These are phyloP conservation scores for Nitzschia sp. DNA, from an alignment of 108 stramenopile species.

Conservation along the genomic window DNA sequence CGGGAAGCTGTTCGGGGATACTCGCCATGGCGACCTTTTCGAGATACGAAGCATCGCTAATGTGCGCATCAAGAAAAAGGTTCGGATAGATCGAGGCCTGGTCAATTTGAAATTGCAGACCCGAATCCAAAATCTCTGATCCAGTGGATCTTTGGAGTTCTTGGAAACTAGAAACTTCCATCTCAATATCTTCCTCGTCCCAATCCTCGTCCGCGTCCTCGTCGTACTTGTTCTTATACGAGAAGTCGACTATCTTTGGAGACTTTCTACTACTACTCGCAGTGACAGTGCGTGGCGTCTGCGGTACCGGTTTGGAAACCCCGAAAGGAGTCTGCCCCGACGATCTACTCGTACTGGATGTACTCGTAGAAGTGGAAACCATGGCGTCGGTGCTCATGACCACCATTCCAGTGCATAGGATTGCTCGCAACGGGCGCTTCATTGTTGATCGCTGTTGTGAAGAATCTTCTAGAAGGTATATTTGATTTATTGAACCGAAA, in stretches of 20 bases:
- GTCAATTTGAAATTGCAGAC: slow-evolving; percentile 44
- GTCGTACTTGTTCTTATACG: background rate
- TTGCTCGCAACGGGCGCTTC: background rate
- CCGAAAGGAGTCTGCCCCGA: too few species aligned
- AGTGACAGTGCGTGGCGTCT: too few species aligned
- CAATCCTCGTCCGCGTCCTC: background rate
- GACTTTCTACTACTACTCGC: too few species aligned
- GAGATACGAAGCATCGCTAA: slow-evolving; percentile 32
- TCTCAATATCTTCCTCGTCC: background rate
- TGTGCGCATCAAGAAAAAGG: slow-evolving; percentile 43
- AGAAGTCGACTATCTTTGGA: too few species aligned
- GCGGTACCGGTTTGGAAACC: too few species aligned
- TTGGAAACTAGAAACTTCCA: slow-evolving; percentile 26
- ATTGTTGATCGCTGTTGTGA: too few species aligned
- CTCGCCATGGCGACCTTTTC: slow-evolving; percentile 64
- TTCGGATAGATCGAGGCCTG: slow-evolving; percentile 7
- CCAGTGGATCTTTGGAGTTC: slow-evolving; percentile 45
- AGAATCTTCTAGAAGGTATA: too few species aligned
- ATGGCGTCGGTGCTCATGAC: slow-evolving; percentile 3
- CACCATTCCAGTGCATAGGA: background rate
- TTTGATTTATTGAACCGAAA: too few species aligned
- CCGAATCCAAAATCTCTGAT: slow-evolving; percentile 39
- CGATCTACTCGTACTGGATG: too few species aligned
- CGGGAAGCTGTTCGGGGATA: slow-evolving; percentile 52
- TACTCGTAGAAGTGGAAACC: background rate